phyloP scores from a whole-genome alignment of 805 yeast species.

The Ogataea henricii region DNA sequence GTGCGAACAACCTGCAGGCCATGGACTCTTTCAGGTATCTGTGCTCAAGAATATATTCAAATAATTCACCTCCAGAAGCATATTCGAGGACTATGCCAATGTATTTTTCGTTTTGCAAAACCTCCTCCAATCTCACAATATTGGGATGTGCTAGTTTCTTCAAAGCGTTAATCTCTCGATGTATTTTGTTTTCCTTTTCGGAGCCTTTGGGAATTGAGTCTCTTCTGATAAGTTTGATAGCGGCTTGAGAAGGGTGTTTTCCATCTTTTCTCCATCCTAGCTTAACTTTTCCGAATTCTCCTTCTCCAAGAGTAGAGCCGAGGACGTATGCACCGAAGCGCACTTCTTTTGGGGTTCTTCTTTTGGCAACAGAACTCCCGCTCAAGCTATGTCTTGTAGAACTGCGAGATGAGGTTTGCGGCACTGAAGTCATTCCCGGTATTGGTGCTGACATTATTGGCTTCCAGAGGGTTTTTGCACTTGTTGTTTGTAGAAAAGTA shows the following conservation, averaged over 20 bases:
- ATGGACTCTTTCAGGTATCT: constrained; percentile 82
- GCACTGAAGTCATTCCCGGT: constrained; percentile 13
- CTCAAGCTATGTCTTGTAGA: constrained; percentile 24
- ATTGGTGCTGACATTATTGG: neutral
- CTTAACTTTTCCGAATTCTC: constrained; percentile 97
- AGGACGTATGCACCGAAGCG: constrained; percentile 88
- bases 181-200: constrained; percentile 84
- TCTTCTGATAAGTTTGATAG: constrained; percentile 87
- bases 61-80: constrained; percentile 96
- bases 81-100: constrained; percentile 96
- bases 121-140: constrained; percentile 88
- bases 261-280: constrained; percentile 93
- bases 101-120: constrained; percentile 88
- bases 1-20: constrained; percentile 89
- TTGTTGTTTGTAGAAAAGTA: neutral
- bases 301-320: constrained; percentile 95
- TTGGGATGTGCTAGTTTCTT: constrained; percentile 89
- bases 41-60: constrained; percentile 86
- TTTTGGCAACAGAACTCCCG: constrained; percentile 26
- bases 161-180: constrained; percentile 89
- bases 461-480: neutral
- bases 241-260: constrained; percentile 78
- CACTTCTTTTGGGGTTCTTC: constrained; percentile 58
- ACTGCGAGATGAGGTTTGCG: constrained; percentile 17
- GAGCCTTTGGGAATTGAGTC: constrained; percentile 86